Percentiles rank a stretch among this genome's conserved stretches.
Conservation (phyloP, 225 moss, liverwort and hornwort genomes). For the Ulota crispa region DNA sequence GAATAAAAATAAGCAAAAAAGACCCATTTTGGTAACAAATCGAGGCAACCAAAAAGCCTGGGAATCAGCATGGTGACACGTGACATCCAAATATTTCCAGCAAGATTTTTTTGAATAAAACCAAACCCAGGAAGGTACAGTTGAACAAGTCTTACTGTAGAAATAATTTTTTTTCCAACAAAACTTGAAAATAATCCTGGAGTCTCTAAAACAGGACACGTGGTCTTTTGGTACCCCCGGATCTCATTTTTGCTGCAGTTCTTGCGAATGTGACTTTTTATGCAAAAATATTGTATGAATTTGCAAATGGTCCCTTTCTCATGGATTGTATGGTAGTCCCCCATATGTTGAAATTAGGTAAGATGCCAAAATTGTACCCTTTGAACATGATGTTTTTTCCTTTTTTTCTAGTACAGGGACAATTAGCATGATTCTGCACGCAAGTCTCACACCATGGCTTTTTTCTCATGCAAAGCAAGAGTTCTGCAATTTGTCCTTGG, state of each 20-base stretch:
- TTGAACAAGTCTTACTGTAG: background rate
- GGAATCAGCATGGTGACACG: background rate
- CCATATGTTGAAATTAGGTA: constrained; percentile 7
- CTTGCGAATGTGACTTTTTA: background rate
- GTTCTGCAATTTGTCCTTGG: too few relatives aligned
- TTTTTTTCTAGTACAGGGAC: background rate
- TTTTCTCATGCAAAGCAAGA: background rate
- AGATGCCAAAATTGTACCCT: constrained; percentile 3
- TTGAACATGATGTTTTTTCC: background rate
- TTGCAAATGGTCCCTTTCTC: background rate
- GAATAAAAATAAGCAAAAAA: too few relatives aligned
- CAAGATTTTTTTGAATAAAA: background rate
- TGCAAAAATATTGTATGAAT: too few relatives aligned
- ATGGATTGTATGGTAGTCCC: background rate
- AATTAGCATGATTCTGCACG: background rate
- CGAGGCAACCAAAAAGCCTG: too few relatives aligned
- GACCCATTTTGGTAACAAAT: too few relatives aligned
- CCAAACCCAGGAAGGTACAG: background rate
- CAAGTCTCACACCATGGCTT: background rate
- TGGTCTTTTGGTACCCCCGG: too few relatives aligned
- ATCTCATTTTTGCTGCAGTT: accelerated
- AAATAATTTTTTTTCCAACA: background rate
- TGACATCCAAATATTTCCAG: background rate
- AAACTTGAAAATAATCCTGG: background rate
- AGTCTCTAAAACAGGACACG: background rate